Percentiles rank a stretch among this genome's conserved stretches.
Evolutionary conservation across 2,329 filamentous ascomycete genomes (phyloP).

Genomic region (Aspergillus alliaceus): DNA sequence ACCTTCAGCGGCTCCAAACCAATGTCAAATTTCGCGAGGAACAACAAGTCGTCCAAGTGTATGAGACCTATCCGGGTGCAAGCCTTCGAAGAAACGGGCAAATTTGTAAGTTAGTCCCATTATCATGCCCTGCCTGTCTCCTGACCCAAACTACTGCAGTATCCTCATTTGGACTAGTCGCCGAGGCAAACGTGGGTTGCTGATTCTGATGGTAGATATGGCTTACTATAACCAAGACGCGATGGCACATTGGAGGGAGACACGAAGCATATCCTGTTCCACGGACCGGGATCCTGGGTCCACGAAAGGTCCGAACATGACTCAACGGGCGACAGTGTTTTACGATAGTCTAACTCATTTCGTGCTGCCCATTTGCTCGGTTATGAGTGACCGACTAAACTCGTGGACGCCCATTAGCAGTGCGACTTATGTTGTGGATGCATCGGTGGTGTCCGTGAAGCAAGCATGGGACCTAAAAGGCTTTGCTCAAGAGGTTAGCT

Average conservation of each 20-base stretch:
- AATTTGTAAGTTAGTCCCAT: slow-evolving; percentile 10
- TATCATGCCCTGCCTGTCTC: background rate
- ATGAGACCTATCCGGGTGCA: slow-evolving; percentile 17
- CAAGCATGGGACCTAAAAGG: slow-evolving; percentile 23
- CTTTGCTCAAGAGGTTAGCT: slow-evolving; percentile 23
- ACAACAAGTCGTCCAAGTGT: slow-evolving; percentile 14
- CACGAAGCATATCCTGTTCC: slow-evolving; percentile 2
- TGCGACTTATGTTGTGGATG: slow-evolving; percentile 24
- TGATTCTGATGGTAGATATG: slow-evolving; percentile 22
- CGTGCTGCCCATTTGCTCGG: slow-evolving; percentile 25
- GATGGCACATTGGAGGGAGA: slow-evolving; percentile 17
- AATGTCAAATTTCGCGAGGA: slow-evolving; percentile 14
- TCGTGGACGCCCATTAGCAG: slow-evolving; percentile 9
- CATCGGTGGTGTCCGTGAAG: slow-evolving; percentile 15
- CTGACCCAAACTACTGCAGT: slow-evolving; percentile 11
- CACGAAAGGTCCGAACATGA: slow-evolving; percentile 14
- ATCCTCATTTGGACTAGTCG: slow-evolving; percentile 30
- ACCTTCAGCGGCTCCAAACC: slow-evolving; percentile 18
- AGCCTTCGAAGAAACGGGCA: slow-evolving; percentile 20
- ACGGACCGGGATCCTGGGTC: too few species aligned
- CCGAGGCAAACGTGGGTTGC: slow-evolving; percentile 19
- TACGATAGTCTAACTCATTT: slow-evolving; percentile 22
- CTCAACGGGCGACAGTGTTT: slow-evolving; percentile 18
- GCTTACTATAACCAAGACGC: slow-evolving; percentile 9
- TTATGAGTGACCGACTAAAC: slow-evolving; percentile 12